These are phyloP conservation scores for Cornus controversa DNA, from an alignment of 148 eudicot genomes.

Conservation along the genomic window DNA sequence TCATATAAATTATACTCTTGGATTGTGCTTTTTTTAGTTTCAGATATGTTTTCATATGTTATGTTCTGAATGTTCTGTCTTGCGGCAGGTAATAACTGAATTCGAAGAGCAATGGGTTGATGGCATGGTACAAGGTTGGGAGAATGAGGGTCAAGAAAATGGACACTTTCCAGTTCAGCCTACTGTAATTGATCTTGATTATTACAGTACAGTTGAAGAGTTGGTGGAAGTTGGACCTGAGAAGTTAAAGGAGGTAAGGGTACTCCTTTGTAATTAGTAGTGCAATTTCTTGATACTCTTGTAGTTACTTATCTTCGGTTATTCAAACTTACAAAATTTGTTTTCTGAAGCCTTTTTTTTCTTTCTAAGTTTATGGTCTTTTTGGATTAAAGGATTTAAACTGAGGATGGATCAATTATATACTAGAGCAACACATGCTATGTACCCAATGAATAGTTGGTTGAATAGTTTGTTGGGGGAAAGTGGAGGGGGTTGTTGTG, in stretches of 20 bases:
- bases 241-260: slow-evolving; percentile 82
- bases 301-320: not conserved
- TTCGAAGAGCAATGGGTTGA: slow-evolving; percentile 89
- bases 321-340: not conserved
- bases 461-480: not conserved
- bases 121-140: slow-evolving; percentile 83
- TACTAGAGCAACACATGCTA: not conserved
- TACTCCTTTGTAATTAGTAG: not conserved
- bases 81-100: slow-evolving; percentile 64
- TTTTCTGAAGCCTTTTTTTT: not conserved
- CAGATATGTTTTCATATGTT: not conserved
- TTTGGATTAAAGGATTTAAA: too few species aligned
- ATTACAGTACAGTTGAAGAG: slow-evolving; percentile 77
- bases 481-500: not conserved
- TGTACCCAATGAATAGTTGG: not conserved
- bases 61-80: not conserved
- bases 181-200: slow-evolving; percentile 75
- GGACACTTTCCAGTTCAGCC: slow-evolving; percentile 45
- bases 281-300: not conserved
- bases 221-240: slow-evolving; percentile 88
- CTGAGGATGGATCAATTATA: not conserved
- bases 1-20: not conserved
- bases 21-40: not conserved
- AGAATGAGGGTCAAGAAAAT: slow-evolving; percentile 58
- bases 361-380: not conserved